phyloP scores from a whole-genome alignment of 768 basidiomycete species.

The Naganishia onofrii region DNA sequence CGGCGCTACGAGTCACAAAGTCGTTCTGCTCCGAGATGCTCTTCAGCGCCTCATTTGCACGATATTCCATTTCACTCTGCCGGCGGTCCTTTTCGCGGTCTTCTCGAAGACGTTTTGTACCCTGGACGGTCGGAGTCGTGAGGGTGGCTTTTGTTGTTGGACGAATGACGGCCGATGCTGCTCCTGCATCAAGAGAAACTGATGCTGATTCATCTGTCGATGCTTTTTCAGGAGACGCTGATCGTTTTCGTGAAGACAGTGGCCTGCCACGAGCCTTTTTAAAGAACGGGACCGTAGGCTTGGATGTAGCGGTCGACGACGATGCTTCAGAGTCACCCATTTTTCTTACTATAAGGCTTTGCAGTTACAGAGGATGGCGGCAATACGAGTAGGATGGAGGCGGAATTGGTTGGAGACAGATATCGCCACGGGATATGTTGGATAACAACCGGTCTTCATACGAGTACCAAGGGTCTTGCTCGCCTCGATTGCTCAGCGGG shows the following conservation, averaged over 20 bases:
- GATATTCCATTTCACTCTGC: constrained; percentile 56
- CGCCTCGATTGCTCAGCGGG: constrained; percentile 2
- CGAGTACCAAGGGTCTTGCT: too few relatives aligned
- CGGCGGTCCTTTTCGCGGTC: constrained; percentile 44
- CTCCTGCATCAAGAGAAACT: constrained; percentile 13
- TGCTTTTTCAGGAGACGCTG: constrained; percentile 58
- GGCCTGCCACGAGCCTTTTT: constrained; percentile 80
- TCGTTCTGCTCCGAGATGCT: constrained; percentile 60
- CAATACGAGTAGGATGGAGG: too few relatives aligned
- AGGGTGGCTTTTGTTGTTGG: constrained; percentile 65
- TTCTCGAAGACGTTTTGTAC: constrained; percentile 63
- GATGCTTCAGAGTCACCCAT: constrained; percentile 17
- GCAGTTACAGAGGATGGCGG: too few relatives aligned
- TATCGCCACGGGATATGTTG: too few relatives aligned
- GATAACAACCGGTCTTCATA: too few relatives aligned
- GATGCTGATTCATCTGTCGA: background rate
- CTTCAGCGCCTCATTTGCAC: constrained; percentile 54
- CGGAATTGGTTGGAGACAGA: too few relatives aligned
- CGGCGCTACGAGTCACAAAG: constrained; percentile 66
- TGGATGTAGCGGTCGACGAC: constrained; percentile 3
- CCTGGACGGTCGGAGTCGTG: constrained; percentile 73
- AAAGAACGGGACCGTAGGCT: constrained; percentile 29
- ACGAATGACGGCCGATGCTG: constrained; percentile 60
- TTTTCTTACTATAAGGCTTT: background rate
- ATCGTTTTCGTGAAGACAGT: constrained; percentile 70